A percentile compares a stretch with the other conserved stretches of the same genome.
Conservation (phyloP, 345 rosid species). For the Pugionium cornutum region DNA sequence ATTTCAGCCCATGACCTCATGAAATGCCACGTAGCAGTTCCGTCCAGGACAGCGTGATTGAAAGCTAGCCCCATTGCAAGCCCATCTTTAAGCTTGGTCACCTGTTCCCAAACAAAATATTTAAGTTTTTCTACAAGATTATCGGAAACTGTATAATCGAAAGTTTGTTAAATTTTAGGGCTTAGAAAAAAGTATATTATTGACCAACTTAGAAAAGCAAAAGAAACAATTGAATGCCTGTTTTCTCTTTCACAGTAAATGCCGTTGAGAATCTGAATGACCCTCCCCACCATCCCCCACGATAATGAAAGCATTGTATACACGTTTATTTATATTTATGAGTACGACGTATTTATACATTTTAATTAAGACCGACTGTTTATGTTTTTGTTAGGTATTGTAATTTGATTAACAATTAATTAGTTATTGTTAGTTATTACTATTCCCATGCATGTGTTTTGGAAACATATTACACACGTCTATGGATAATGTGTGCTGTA, state of each 20-base stretch:
- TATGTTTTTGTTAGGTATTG: not conserved
- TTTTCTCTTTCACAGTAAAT: constrained; percentile 23
- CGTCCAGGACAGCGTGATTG: constrained; percentile 90
- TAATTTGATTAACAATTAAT: not conserved
- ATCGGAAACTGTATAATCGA: not conserved
- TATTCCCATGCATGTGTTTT: not conserved
- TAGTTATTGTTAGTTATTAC: too few relatives aligned
- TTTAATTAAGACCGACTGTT: not conserved
- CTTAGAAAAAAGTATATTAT: not conserved
- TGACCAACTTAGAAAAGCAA: not conserved
- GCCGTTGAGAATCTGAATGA: too few relatives aligned
- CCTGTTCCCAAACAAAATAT: constrained; percentile 45
- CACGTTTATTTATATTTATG: not conserved
- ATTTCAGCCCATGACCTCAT: constrained; percentile 87
- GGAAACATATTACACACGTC: not conserved
- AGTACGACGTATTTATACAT: not conserved
- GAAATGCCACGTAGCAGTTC: constrained; percentile 94
- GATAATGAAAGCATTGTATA: not conserved
- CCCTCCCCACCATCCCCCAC: too few relatives aligned
- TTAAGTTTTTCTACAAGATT: not conserved
- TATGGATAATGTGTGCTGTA: not conserved
- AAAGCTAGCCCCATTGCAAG: constrained; percentile 89
- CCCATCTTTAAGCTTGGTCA: constrained; percentile 85
- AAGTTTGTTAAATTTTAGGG: not conserved
- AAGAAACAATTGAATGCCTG: constrained; percentile 31